Base-by-base conservation (phyloP, 345 rosid species). In the Acer yangbiense region DNA sequence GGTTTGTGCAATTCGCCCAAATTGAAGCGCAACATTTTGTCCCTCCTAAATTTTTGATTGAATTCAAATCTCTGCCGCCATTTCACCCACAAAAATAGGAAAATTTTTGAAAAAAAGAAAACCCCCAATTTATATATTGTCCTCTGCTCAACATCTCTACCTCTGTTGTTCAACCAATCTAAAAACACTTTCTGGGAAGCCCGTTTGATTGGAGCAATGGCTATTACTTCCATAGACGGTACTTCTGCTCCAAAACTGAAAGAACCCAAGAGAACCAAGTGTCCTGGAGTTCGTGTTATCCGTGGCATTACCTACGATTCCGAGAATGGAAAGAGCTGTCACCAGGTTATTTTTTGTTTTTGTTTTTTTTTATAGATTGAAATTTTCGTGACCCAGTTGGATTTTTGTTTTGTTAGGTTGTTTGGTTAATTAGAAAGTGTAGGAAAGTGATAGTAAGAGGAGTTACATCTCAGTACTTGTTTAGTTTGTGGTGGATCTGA, bases 241-340 rank as follows among this genome's bases (percentile, higher is more conserved):
- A 23, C 43, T 18, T 9, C 20, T 60, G 77, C 63, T 17, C n/a
- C 57, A 27, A 68, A 17, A 6, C 63, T 68, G 80, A 73, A 72
- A 72, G 70, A 67, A 76, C 10, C 27, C 16, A 72, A 81, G 61
- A 81, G 80, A 71, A 55, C 86, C 23, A 87, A 80, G 10, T 71
- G 74, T 74, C 88, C 89, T 29, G 90, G 88, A 29, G 82, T 91
- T 78, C 88, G 91, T 2, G 83, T 91, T 44, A 41, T 84, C 4
- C 83, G 85, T 3, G 82, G 89, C 57, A 81, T 89, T 69, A 85
- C 88, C 54, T 89, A 87, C 25, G 91, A 92, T 81, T 83, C 94
- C 13, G 79, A 82, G 21, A 85, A 85, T 17, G 92, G 96, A n/a
- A 91, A 87, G 78, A 89, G 88, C 7, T 92, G 97, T 79, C 97